These are phyloP conservation scores for Nicotiana otophora DNA, from an alignment of 257 asterid genomes.

Conservation along the genomic window DNA sequence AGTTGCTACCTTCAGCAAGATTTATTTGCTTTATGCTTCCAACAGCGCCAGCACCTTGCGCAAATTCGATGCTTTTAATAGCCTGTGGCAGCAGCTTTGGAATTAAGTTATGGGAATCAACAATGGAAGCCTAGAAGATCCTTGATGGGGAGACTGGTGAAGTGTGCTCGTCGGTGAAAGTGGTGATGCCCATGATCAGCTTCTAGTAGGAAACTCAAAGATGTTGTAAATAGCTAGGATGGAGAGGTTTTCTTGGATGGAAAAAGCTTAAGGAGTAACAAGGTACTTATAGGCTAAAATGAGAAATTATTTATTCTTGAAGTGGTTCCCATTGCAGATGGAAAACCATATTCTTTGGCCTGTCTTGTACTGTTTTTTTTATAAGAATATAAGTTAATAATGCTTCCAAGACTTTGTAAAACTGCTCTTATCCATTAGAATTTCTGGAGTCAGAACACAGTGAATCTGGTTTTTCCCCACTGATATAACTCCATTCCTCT, in stretches of 20 bases:
- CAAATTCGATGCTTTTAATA: too few relatives aligned
- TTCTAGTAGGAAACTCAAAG: not conserved
- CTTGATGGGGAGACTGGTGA: slow-evolving; percentile 9
- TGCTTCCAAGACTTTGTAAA: not conserved
- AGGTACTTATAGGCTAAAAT: not conserved
- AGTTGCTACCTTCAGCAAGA: slow-evolving; percentile 49
- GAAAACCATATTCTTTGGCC: not conserved
- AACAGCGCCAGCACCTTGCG: slow-evolving; percentile 23
- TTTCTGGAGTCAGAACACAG: too few relatives aligned
- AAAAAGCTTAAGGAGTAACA: not conserved
- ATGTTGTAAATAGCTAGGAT: not conserved
- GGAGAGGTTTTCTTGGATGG: not conserved
- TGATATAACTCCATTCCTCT: too few relatives aligned
- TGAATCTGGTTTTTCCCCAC: too few relatives aligned
- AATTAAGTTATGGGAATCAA: not conserved
- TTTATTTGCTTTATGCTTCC: slow-evolving; percentile 35
- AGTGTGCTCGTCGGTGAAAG: not conserved
- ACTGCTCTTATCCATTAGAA: not conserved
- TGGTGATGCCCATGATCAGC: slow-evolving; percentile 6
- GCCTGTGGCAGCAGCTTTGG: slow-evolving; percentile 12
- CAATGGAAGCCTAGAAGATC: not conserved
- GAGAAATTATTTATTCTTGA: not conserved
- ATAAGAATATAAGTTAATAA: not conserved
- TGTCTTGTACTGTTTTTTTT: not conserved
- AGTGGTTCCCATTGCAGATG: not conserved